Conservation (phyloP, 495 filamentous ascomycete genomes). For the Paragyromitra xinjiangensis region DNA sequence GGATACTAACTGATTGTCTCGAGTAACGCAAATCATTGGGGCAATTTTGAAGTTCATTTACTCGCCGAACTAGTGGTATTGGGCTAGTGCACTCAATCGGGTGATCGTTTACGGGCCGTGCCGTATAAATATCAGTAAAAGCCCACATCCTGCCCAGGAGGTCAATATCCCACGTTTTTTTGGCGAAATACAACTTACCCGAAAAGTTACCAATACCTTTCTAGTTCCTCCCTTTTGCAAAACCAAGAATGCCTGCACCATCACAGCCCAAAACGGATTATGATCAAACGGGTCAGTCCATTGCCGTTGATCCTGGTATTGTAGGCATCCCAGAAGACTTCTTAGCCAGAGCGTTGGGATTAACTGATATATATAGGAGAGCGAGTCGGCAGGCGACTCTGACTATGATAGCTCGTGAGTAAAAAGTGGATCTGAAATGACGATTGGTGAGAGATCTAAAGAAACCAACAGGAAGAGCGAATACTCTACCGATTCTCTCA, state of each 20-base stretch:
- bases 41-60: not conserved
- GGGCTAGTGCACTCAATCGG: not conserved
- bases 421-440: not conserved
- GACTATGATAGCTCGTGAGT: slow-evolving; percentile 21
- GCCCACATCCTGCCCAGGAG: not conserved
- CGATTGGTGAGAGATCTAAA: not conserved
- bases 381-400: not conserved
- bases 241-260: slow-evolving; percentile 2
- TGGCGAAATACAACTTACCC: not conserved
- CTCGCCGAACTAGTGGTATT: not conserved
- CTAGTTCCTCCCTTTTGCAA: not conserved
- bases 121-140: slow-evolving; percentile 1
- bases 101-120: not conserved
- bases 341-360: not conserved
- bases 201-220: not conserved
- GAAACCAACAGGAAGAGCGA: slow-evolving; percentile 9
- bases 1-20: not conserved
- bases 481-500: slow-evolving; percentile 43
- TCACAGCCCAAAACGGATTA: not conserved
- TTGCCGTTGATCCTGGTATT: slow-evolving; percentile 17
- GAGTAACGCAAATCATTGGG: not conserved
- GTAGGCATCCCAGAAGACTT: not conserved
- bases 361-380: not conserved
- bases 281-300: slow-evolving; percentile 1
- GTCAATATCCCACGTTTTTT: not conserved